Evolutionary conservation across 805 yeast species (phyloP), one percentile per base, ranked within the genome.

Genomic region (Zygosaccharomyces lentus): DNA sequence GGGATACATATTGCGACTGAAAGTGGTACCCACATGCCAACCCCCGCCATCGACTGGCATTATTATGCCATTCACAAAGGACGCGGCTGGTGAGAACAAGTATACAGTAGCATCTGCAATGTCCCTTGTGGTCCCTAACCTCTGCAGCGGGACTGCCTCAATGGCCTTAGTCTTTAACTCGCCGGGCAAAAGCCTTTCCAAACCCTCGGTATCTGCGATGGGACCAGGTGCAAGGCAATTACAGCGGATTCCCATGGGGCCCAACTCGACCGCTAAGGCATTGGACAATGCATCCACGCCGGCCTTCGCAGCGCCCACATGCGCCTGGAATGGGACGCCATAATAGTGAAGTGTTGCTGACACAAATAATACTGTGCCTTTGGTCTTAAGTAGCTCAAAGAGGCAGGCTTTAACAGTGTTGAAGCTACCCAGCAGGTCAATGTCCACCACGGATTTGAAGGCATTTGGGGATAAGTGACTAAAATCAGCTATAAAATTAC

Each of bases 221-320:
- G 87, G 82, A 13, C 98, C 97, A 0, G 98, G 98, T 2, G 96
- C 96, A 55, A 90, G 77, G 58, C 86, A 80, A 64, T 91, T 90
- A 37, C 81, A 76, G 46, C 93, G 76, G 36, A 90, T 76, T 4
- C 97, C 97, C 45, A 87, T 62, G 2, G 96, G 96, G 1, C 97
- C 97, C 45, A 87, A 72, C 67, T 90, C 98, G 5, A 89, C 93
- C 1, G 96, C 95, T 48, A 90, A 67, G 1, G 89, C 83, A 53
- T 84, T 81, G 23, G 87, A 80, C 30, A 90, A 71, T 2, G 96
- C 95, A 64, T 91, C 98, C 34, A 91, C 76, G 21, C 96, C 98
- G 1, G 97, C 96, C 67, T 91, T 91, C 2, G 97, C 97, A 0
- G 97, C 96, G 5, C 90, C 84, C 2, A 89, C 96, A 59, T 91